Conservation (phyloP, 345 rosid genomes). For the Hevea brasiliensis region DNA sequence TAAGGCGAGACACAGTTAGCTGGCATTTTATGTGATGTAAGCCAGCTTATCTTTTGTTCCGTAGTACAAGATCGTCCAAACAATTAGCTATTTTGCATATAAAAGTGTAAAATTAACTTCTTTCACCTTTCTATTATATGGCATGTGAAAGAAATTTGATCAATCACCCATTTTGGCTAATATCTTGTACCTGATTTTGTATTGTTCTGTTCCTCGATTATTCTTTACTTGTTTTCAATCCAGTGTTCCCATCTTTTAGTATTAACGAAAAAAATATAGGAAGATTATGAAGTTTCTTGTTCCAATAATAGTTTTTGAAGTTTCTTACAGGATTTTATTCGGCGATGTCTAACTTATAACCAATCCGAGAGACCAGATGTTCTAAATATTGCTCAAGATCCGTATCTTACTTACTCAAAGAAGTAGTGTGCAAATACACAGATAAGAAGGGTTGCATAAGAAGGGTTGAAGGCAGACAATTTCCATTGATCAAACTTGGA, state of each 20-base stretch:
- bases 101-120: not conserved
- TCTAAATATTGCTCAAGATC: slow-evolving; percentile 76
- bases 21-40: not conserved
- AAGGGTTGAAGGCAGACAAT: slow-evolving; percentile 22
- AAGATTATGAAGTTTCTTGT: not conserved
- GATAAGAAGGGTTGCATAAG: slow-evolving; percentile 13
- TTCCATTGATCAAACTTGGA: slow-evolving; percentile 10
- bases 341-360: slow-evolving; percentile 84
- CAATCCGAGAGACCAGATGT: slow-evolving; percentile 93
- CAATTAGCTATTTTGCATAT: not conserved
- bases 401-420: slow-evolving; percentile 74
- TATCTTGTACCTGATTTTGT: too few species aligned
- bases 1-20: not conserved
- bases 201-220: too few species aligned
- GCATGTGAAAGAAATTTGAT: not conserved
- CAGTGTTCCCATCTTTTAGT: too few species aligned
- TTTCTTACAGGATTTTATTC: slow-evolving; percentile 75
- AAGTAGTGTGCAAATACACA: slow-evolving; percentile 42
- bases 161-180: not conserved
- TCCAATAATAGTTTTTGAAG: not conserved
- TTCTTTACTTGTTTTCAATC: too few species aligned
- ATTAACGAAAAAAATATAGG: not conserved
- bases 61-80: not conserved
- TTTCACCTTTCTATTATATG: not conserved
- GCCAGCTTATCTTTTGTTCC: not conserved